A percentile compares a stretch with the other conserved stretches of the same genome.
Evolutionary conservation across 177 flowering plant species (phyloP).

Genomic region (Vitis hybrid): DNA sequence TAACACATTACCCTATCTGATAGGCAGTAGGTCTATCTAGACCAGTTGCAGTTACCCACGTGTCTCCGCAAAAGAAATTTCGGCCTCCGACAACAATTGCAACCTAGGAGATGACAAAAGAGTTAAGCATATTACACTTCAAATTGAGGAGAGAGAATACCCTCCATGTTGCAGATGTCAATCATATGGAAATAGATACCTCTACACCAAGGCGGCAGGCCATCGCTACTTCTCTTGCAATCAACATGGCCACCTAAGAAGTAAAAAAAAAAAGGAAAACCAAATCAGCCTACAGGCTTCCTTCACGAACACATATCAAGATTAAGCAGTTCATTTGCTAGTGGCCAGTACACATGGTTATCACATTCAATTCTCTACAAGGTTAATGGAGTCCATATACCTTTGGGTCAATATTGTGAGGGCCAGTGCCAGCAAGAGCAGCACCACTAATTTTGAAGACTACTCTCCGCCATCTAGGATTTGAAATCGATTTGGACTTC

Average conservation of each 20-base stretch:
- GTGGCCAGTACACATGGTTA: no score
- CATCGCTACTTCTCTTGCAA: slow-evolving; percentile 79
- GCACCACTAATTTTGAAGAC: slow-evolving; percentile 90
- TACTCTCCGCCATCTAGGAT: slow-evolving; percentile 87
- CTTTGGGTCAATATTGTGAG: slow-evolving; percentile 78
- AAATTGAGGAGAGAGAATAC: slow-evolving; percentile 10
- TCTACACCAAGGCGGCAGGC: slow-evolving; percentile 70
- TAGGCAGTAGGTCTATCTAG: slow-evolving; percentile 85
- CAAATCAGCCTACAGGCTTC: no score
- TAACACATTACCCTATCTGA: slow-evolving; percentile 77
- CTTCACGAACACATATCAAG: no score
- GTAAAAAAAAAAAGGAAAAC: neutral
- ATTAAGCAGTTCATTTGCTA: neutral
- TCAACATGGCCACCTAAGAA: slow-evolving; percentile 57
- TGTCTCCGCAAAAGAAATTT: slow-evolving; percentile 90
- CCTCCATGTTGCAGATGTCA: slow-evolving; percentile 50
- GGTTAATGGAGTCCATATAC: slow-evolving; percentile 25
- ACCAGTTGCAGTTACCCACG: slow-evolving; percentile 90
- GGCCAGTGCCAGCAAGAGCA: slow-evolving; percentile 69
- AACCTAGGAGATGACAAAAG: slow-evolving; percentile 44
- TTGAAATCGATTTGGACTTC: slow-evolving; percentile 57
- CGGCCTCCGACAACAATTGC: slow-evolving; percentile 98
- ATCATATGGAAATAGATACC: slow-evolving; percentile 27
- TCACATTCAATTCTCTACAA: no score
- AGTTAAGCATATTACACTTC: slow-evolving; percentile 13